Evolutionary conservation across 805 yeast species (phyloP).

Genomic region (Grigorovia humatica): DNA sequence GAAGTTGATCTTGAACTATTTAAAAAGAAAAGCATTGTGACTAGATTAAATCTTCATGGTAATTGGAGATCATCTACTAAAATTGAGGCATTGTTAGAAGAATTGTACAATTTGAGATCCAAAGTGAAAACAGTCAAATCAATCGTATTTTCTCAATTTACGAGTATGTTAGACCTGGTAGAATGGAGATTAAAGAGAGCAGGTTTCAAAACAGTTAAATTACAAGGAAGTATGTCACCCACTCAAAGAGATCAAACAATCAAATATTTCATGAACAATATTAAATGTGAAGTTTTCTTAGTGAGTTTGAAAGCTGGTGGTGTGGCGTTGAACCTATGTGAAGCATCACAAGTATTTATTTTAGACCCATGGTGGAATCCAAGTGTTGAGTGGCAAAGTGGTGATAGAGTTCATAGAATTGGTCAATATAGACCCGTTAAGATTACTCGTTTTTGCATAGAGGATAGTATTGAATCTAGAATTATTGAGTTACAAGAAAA

Average conservation of each 20-base stretch:
- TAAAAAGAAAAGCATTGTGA: conserved; percentile 60
- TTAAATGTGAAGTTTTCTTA: conserved; percentile 83
- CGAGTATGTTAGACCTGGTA: conserved; percentile 89
- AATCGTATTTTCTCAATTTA: conserved; percentile 94
- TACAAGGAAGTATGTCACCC: conserved; percentile 97
- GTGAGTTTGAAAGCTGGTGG: conserved; percentile 98
- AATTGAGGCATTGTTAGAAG: conserved; percentile 93
- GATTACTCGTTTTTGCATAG: conserved; percentile 86
- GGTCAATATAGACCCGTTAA: conserved; percentile 93
- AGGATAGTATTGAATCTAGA: conserved; percentile 92
- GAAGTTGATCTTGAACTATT: conserved; percentile 49
- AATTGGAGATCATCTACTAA: conserved; percentile 93
- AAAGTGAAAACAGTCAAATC: conserved; percentile 86
- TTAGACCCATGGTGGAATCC: conserved; percentile 99
- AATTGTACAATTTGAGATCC: conserved; percentile 74
- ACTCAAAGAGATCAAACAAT: conserved; percentile 88
- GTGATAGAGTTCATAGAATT: conserved; percentile 95
- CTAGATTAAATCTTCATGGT: conserved; percentile 77
- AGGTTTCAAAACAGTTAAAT: conserved; percentile 86
- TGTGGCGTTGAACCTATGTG: conserved; percentile 91
- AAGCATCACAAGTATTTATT: conserved; percentile 91
- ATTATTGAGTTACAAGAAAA: conserved; percentile 94
- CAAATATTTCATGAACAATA: conserved; percentile 82
- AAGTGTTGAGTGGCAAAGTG: conserved; percentile 95
- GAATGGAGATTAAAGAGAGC: conserved; percentile 95